Conservation (phyloP, 2,329 filamentous ascomycete genomes). For the Ceratocystis eucalypticola region DNA sequence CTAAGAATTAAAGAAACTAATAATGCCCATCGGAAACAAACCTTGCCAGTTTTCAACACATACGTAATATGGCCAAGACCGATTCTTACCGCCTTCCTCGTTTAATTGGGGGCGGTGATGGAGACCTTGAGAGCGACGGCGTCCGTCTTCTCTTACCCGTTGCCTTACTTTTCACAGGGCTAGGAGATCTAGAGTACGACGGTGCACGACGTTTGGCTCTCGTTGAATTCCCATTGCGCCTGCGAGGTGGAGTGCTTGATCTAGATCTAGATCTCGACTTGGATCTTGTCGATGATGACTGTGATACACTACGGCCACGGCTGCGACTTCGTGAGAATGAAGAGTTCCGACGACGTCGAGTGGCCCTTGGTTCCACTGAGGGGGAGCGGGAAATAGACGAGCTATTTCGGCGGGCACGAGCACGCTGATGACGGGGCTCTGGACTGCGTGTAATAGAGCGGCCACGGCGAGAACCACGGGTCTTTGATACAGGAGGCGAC, state of each 20-base stretch:
- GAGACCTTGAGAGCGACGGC: slow-evolving; percentile 18
- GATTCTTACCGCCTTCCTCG: slow-evolving; percentile 17
- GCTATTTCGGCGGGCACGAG: slow-evolving; percentile 16
- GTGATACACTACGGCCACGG: slow-evolving; percentile 15
- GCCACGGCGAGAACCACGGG: slow-evolving; percentile 24
- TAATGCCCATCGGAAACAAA: too few relatives aligned
- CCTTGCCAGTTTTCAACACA: too few relatives aligned
- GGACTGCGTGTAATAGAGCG: slow-evolving; percentile 25
- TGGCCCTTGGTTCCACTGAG: slow-evolving; percentile 16
- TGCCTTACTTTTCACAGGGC: slow-evolving; percentile 6
- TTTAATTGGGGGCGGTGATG: slow-evolving; percentile 19
- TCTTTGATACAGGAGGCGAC: slow-evolving; percentile 21
- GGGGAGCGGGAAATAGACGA: slow-evolving; percentile 11
- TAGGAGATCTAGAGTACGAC: slow-evolving; percentile 12
- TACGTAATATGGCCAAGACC: too few relatives aligned
- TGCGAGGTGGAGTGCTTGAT: slow-evolving; percentile 22
- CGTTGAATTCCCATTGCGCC: neutral
- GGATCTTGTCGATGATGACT: slow-evolving; percentile 15
- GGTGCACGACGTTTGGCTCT: neutral
- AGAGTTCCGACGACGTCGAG: neutral
- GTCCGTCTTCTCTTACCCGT: slow-evolving; percentile 15
- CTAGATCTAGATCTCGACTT: slow-evolving; percentile 4
- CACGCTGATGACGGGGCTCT: slow-evolving; percentile 19
- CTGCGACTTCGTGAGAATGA: slow-evolving; percentile 19
- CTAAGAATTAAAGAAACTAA: too few relatives aligned